phyloP scores from a whole-genome alignment of 2,329 filamentous ascomycete species.

The Trichophyton simii region DNA sequence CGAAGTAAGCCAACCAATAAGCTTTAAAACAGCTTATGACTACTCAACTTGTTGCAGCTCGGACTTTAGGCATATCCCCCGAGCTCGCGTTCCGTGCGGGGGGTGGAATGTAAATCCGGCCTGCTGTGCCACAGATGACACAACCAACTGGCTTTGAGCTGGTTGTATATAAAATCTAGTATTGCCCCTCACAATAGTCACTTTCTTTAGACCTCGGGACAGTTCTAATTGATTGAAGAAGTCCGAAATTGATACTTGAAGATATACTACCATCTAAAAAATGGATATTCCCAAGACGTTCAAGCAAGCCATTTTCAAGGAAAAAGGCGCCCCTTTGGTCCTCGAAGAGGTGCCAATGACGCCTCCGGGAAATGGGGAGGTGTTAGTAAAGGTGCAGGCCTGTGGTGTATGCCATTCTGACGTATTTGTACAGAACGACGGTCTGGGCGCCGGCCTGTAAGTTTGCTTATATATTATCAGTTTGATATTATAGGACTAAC shows the following conservation, averaged over 20 bases:
- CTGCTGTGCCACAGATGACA: background rate
- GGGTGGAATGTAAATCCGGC: background rate
- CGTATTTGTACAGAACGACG: slow-evolving; percentile 34
- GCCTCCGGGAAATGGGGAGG: slow-evolving; percentile 43
- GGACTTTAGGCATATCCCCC: background rate
- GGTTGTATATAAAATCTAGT: background rate
- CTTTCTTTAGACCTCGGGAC: background rate
- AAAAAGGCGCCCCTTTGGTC: slow-evolving; percentile 39
- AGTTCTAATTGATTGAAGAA: background rate
- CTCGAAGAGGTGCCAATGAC: slow-evolving; percentile 50
- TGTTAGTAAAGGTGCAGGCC: slow-evolving; percentile 59
- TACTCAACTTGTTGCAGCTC: background rate
- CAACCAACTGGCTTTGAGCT: background rate
- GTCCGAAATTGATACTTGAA: background rate
- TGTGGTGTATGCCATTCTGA: slow-evolving; percentile 63
- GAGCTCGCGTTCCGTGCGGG: background rate
- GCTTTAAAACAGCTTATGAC: background rate
- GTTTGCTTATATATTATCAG: slow-evolving; percentile 5
- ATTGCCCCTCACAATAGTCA: background rate
- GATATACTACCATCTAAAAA: background rate
- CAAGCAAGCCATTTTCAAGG: slow-evolving; percentile 52
- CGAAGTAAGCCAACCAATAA: background rate
- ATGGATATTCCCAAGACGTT: slow-evolving; percentile 48
- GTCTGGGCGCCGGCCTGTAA: slow-evolving; percentile 42
- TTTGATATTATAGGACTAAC: background rate